phyloP scores from a whole-genome alignment of 2,329 filamentous ascomycete genomes.

The Aspergillus glaucus region DNA sequence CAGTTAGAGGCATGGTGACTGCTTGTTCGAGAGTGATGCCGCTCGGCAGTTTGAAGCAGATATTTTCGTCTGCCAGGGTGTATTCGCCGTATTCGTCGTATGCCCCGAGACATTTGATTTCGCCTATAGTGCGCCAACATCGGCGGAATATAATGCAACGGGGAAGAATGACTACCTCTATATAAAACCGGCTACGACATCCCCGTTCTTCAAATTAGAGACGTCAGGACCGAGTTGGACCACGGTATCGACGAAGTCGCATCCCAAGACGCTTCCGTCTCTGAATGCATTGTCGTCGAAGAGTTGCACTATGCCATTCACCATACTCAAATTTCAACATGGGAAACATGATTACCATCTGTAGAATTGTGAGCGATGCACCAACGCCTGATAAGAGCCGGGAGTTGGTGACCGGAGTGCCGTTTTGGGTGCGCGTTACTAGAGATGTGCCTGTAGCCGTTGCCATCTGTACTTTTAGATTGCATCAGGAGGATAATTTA shows the following conservation, averaged over 20 bases:
- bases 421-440: background rate
- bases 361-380: background rate
- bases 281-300: background rate
- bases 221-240: background rate
- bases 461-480: background rate
- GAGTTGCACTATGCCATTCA: background rate
- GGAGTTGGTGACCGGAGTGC: background rate
- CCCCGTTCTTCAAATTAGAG: background rate
- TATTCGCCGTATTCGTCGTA: constrained; percentile 39
- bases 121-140: background rate
- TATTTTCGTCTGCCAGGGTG: constrained; percentile 34
- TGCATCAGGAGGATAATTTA: too few species aligned
- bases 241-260: background rate
- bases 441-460: background rate
- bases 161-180: background rate
- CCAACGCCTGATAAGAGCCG: background rate
- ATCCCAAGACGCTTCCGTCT: background rate
- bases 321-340: background rate
- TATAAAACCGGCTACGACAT: background rate
- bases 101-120: constrained; percentile 27
- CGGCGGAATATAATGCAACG: too few species aligned
- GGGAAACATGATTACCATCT: background rate
- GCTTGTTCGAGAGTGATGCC: constrained; percentile 26
- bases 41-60: constrained; percentile 36
- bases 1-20: constrained; percentile 36